These are phyloP conservation scores for Geopyxis carbonaria DNA, from an alignment of 495 filamentous ascomycete genomes.

Conservation along the genomic window DNA sequence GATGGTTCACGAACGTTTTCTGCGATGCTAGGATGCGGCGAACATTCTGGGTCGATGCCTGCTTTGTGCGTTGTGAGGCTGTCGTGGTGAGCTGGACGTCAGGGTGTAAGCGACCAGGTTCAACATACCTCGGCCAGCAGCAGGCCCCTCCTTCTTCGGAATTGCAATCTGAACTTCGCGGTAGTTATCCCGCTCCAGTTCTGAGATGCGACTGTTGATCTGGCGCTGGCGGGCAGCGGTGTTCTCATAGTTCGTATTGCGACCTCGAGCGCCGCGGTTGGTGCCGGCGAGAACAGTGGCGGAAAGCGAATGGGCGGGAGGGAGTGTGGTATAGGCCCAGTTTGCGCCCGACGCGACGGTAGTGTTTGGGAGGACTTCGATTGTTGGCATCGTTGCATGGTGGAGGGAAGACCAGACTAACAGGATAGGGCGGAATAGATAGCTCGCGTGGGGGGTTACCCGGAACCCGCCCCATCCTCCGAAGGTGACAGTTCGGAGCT, in stretches of 20 bases:
- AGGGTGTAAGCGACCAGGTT: not conserved
- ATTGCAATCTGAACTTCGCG: slow-evolving; percentile 20
- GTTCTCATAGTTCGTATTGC: slow-evolving; percentile 19
- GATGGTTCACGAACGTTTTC: slow-evolving; percentile 81
- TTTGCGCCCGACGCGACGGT: slow-evolving; percentile 7
- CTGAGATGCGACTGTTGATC: slow-evolving; percentile 22
- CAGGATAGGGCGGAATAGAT: no score
- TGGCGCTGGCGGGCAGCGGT: slow-evolving; percentile 19
- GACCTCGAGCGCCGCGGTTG: slow-evolving; percentile 21
- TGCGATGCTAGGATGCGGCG: slow-evolving; percentile 77
- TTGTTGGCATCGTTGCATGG: slow-evolving; percentile 20
- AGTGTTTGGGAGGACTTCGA: slow-evolving; percentile 23
- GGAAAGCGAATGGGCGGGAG: slow-evolving; percentile 23
- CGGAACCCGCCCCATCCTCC: no score
- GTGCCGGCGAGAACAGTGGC: slow-evolving; percentile 27
- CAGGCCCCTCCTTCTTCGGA: slow-evolving; percentile 13
- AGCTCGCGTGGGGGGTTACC: no score
- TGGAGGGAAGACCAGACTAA: no score
- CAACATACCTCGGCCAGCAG: slow-evolving; percentile 4
- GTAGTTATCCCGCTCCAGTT: slow-evolving; percentile 24
- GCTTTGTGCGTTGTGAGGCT: slow-evolving; percentile 8
- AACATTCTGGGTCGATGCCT: slow-evolving; percentile 47
- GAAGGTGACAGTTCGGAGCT: no score
- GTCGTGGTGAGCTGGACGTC: not conserved
- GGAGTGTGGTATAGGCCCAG: slow-evolving; percentile 24